Percentiles rank a stretch among this genome's conserved stretches.
Evolutionary conservation across 1,284 basidiomycete genomes (phyloP).

Genomic region (Cystobasidium slooffiae): DNA sequence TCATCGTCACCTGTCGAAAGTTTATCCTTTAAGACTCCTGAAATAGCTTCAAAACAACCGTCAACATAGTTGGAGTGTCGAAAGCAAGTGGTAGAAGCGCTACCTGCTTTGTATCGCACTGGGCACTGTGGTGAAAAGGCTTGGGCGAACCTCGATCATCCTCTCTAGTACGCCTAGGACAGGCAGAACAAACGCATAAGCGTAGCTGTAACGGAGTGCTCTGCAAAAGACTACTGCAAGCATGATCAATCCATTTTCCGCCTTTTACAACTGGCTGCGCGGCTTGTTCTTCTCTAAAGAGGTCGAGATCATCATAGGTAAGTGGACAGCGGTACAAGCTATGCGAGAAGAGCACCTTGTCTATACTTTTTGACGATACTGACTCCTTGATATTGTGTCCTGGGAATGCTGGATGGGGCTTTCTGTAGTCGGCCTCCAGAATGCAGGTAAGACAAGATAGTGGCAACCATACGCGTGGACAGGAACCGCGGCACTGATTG

Average conservation of each 20-base stretch:
- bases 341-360: neutral
- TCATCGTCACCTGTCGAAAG: too few relatives aligned
- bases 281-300: constrained; percentile 80
- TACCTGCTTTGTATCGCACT: too few relatives aligned
- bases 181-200: too few relatives aligned
- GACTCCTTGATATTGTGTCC: neutral
- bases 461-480: neutral
- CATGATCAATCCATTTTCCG: constrained; percentile 70
- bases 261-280: constrained; percentile 66
- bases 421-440: constrained; percentile 81
- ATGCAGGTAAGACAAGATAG: constrained; percentile 55
- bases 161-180: too few relatives aligned
- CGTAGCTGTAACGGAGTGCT: neutral
- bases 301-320: constrained; percentile 73
- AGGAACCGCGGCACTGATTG: constrained; percentile 12
- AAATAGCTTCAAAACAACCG: too few relatives aligned
- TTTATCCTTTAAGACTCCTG: too few relatives aligned
- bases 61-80: too few relatives aligned
- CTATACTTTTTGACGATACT: too few relatives aligned
- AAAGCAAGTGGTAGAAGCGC: too few relatives aligned
- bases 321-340: neutral
- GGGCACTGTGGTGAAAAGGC: too few relatives aligned
- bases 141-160: too few relatives aligned
- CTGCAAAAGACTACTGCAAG: neutral
- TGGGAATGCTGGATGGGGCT: too few relatives aligned